Evolutionary conservation across 2,329 filamentous ascomycete species (phyloP), one percentile per base, ranked within the genome.

Genomic region (Setomelanomma holmii): DNA sequence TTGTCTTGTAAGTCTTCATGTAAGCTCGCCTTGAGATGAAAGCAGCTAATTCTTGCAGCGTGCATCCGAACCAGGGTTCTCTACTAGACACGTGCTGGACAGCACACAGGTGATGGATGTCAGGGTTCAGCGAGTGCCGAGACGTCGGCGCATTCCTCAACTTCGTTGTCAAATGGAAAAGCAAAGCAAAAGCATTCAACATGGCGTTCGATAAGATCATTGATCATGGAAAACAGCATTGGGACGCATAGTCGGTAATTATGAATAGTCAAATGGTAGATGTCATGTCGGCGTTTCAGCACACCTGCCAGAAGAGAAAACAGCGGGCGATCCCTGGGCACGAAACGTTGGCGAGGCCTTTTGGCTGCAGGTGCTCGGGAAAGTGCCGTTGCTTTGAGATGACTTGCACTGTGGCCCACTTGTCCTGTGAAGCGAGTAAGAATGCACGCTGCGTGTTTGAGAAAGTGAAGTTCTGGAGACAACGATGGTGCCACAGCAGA

Each of bases 1-100:
- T 82, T 97, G 58, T 87, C 83, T 76, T 93, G 89, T 91, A 84
- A 81, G 88, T 79, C 35, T 16, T 11, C 42, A 23, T 11, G 39
- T 24, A 36, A 11, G 34, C 11, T 36, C 16, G 7, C 12, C 11
- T 30, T 30, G 14, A 36, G 24, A 8, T 7, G 34, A 16, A n/a
- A 11, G 16, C 34, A 59, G 45, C 45, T 47, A 47, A 47, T 19
- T 34, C 20, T 21, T 22, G 40, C 52, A 54, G 54, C 59, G n/a
- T 61, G 78, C 50, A 79, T 81, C 53, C 71, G 79, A 53, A 81
- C 79, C 16, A 71, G 79, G 53, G 78, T 81, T 48, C 64, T 81
- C 60, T 81, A 80, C 63, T 62, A 62, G 34, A 19, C 17, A 14
- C 10, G 20, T 7, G 20, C 14, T 12, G 14, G 27, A 22, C 24